phyloP scores from a whole-genome alignment of 768 basidiomycete genomes.

The Vararia minispora region DNA sequence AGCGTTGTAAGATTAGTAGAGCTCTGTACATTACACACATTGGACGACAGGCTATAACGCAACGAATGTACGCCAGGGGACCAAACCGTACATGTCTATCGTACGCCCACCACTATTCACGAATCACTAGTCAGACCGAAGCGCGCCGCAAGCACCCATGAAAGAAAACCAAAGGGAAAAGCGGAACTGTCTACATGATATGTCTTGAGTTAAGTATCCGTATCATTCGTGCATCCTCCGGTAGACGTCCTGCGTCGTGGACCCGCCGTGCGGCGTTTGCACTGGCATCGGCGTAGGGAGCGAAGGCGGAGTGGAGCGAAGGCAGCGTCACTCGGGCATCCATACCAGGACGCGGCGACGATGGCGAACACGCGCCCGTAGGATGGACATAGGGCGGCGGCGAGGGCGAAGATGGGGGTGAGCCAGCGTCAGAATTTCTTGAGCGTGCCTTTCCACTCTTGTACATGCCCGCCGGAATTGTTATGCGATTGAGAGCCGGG shows the following conservation, averaged over 20 bases:
- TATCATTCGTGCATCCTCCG: slow-evolving; percentile 53
- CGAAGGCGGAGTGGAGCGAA: slow-evolving; percentile 29
- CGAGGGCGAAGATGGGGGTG: slow-evolving; percentile 14
- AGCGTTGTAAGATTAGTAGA: too few species aligned
- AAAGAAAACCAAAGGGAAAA: too few species aligned
- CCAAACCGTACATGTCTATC: too few species aligned
- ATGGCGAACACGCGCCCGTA: slow-evolving; percentile 12
- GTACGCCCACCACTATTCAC: too few species aligned
- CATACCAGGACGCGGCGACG: slow-evolving; percentile 8
- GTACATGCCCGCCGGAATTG: slow-evolving; percentile 29
- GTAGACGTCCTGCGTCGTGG: slow-evolving; percentile 27
- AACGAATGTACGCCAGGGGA: too few species aligned
- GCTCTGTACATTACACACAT: too few species aligned
- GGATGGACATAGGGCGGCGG: slow-evolving; percentile 17
- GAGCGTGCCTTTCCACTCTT: slow-evolving; percentile 30
- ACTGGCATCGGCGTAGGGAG: slow-evolving; percentile 18
- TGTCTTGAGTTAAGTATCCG: slow-evolving; percentile 42
- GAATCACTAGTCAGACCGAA: too few species aligned
- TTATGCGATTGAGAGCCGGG: slow-evolving; percentile 22
- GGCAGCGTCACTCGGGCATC: slow-evolving; percentile 24
- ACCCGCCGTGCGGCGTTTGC: slow-evolving; percentile 18
- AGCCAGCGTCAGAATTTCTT: slow-evolving; percentile 22
- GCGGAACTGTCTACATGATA: slow-evolving; percentile 29
- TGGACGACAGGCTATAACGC: too few species aligned
- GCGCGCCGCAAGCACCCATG: too few species aligned